Evolutionary conservation across 2,329 filamentous ascomycete genomes (phyloP), one percentile per base, ranked within the genome.

Genomic region (Alternaria gansuensis): DNA sequence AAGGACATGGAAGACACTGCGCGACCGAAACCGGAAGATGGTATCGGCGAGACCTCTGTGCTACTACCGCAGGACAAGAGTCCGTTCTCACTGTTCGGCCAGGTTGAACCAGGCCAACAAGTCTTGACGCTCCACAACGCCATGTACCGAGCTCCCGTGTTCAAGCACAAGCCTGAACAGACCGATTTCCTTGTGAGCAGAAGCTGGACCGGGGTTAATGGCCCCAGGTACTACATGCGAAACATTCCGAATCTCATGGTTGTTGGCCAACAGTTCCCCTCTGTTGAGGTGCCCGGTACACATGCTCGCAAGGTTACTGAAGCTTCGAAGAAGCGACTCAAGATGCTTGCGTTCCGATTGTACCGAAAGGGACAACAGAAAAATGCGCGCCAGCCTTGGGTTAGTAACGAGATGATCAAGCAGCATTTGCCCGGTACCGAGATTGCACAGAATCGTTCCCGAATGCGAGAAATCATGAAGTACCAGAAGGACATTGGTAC

Each of bases 241-340:
- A 96, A 91, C 66, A 91, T 98, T 45, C 93, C 98, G 59, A 91
- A 97, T 73, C 80, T 99, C 5, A 94, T 91, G 72, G 89, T 92
- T 17, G 95, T 97, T 24, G 95, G 95, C 6, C 95, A 99, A 75
- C 90, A 94, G 55, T 93, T 98, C 72, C 95, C 95, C 1, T 92
- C 91, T 0, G 88, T 94, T 29, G 93, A 98, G 70, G 90, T 99
- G 5, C 95, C 95, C 3, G 93, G 93, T 0, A 94, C 93, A 3
- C 93, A 98, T 75, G 96, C 93, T 36, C 86, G 95, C 61, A 96
- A 95, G 77, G 94, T 98, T 29, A 99, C 95, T 0, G 97, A 96
- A 57, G 93, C 94, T n/a, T 90, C 92, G 34, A 99, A 99, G 82
- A 96, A 95, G 77, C 88, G 95, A 34, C 88, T 99, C 78, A 97